Evolutionary conservation across 2,329 filamentous ascomycete species (phyloP).

Genomic region (Drechslera avenae): DNA sequence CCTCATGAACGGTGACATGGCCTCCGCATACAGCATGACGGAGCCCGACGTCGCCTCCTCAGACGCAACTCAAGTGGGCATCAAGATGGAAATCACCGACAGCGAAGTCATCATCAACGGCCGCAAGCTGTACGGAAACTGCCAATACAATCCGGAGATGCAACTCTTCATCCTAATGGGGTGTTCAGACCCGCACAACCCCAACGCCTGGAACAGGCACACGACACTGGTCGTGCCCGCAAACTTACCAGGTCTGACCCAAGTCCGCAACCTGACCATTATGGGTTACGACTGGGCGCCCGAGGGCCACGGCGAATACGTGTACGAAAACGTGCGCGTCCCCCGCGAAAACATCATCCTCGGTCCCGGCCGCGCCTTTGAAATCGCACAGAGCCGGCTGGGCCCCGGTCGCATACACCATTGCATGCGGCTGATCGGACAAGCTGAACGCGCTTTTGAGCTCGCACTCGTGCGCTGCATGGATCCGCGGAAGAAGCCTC

Average conservation of each 20-base stretch:
- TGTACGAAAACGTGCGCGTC: constrained; percentile 51
- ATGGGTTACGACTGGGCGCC: constrained; percentile 53
- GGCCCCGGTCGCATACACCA: constrained; percentile 52
- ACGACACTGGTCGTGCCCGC: constrained; percentile 50
- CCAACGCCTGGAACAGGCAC: constrained; percentile 49
- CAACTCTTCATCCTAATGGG: constrained; percentile 47
- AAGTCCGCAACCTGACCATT: constrained; percentile 49
- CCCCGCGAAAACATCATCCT: constrained; percentile 51
- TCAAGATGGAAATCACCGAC: constrained; percentile 44
- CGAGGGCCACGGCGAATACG: constrained; percentile 51
- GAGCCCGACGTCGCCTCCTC: constrained; percentile 58
- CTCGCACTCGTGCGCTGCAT: constrained; percentile 48
- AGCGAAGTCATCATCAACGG: constrained; percentile 51
- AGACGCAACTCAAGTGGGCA: constrained; percentile 56
- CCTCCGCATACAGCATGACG: constrained; percentile 59
- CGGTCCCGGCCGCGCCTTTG: constrained; percentile 50
- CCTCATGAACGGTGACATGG: constrained; percentile 55
- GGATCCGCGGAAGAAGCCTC: constrained; percentile 47
- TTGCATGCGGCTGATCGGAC: constrained; percentile 52
- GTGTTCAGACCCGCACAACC: constrained; percentile 49
- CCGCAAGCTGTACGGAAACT: constrained; percentile 51
- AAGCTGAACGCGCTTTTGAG: constrained; percentile 52
- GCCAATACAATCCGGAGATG: constrained; percentile 47
- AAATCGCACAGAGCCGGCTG: constrained; percentile 51
- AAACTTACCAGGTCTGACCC: constrained; percentile 47